Evolutionary conservation across 2,329 filamentous ascomycete genomes (phyloP).

Genomic region (Botryosphaeria agaves): DNA sequence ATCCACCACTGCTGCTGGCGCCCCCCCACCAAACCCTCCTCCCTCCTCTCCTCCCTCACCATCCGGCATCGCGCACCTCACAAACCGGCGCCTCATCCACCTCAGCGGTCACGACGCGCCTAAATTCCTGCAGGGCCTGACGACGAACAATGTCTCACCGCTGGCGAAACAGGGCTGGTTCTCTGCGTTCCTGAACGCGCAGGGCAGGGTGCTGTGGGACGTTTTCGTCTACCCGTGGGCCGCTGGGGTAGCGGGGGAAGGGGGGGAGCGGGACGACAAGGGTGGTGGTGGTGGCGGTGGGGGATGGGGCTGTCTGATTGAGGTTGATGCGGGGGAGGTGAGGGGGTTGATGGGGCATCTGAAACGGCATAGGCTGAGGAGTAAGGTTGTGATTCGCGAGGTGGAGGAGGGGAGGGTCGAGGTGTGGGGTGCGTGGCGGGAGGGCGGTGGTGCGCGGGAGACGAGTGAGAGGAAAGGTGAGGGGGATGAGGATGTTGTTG

Average conservation of each 20-base stretch:
- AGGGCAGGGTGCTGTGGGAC: conserved; percentile 70
- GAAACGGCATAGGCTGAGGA: conserved; percentile 69
- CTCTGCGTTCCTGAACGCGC: conserved; percentile 67
- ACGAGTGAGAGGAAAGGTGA: not conserved
- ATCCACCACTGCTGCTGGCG: not conserved
- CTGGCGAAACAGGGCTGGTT: conserved; percentile 44
- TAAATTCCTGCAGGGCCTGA: conserved; percentile 74
- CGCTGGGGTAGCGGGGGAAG: conserved; percentile 9
- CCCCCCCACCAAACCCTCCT: conserved; percentile 10
- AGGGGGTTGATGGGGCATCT: conserved; percentile 51
- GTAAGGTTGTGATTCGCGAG: conserved; percentile 54
- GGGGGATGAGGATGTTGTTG: too few species aligned
- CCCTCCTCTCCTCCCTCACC: conserved; percentile 34
- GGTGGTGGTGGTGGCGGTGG: conserved; percentile 5
- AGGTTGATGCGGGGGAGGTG: conserved; percentile 58
- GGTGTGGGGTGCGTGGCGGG: conserved; percentile 63
- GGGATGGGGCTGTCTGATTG: conserved; percentile 49
- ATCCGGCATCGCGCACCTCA: conserved; percentile 37
- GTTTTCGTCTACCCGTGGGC: conserved; percentile 64
- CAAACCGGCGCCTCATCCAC: conserved; percentile 63
- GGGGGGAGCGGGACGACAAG: conserved; percentile 7
- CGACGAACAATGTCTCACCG: conserved; percentile 50
- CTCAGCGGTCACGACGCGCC: conserved; percentile 64
- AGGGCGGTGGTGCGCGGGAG: conserved; percentile 12
- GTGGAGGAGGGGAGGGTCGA: conserved; percentile 46